Base-by-base conservation (phyloP, 1,284 basidiomycete species). In the Ustilago shanxiensis region DNA sequence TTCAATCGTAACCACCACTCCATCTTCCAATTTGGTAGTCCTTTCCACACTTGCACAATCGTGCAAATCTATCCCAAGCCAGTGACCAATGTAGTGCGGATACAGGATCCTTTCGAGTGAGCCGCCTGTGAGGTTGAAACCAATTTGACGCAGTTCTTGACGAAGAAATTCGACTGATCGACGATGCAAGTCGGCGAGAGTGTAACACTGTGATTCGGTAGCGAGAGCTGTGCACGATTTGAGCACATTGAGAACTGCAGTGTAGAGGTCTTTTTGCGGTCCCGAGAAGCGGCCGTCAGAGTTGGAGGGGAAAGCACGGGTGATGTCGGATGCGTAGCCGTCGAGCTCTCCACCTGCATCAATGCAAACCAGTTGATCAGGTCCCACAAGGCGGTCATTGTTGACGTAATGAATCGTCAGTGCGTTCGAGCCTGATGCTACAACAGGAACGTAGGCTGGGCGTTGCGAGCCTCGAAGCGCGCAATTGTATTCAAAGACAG, bases 321-420 rank as follows among this genome's bases (percentile, higher is more conserved):
- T 98, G 79, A 99, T 98, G 86, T 99, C 96, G 47, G 94, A 95
- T 1, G 95, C 94, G 84, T 99, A 99, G 55, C 94, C 94, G 76
- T 93, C 94, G 41, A 67, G 79, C 69, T 86, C 87, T 55, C 81
- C 83, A 11, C 86, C 83, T 6, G 83, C 83, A 47, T 86, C 81
- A 60, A 85, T 83, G 52, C 83, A 84, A 10, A 86, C 72, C 5
- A 86, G 67, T 45, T 81, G 70, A 33, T 72, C 66, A 2, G 69
- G 61, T 1, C 67, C 60, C 3, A 82, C 67, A 20, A 80, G 60
- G 1, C 57, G 45, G 54, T 86, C 83, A 57, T 85, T 85, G 60
- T 80, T 79, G 54, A 81, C 74, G 50, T 83, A 83, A 63, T 83
- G 82, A 50, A 83, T 83, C 44, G 78, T 82, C 16, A 83, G 63